Percentiles rank a stretch among this genome's conserved stretches.
Evolutionary conservation across 805 yeast species (phyloP).

Genomic region (Ogataea glucozyma): DNA sequence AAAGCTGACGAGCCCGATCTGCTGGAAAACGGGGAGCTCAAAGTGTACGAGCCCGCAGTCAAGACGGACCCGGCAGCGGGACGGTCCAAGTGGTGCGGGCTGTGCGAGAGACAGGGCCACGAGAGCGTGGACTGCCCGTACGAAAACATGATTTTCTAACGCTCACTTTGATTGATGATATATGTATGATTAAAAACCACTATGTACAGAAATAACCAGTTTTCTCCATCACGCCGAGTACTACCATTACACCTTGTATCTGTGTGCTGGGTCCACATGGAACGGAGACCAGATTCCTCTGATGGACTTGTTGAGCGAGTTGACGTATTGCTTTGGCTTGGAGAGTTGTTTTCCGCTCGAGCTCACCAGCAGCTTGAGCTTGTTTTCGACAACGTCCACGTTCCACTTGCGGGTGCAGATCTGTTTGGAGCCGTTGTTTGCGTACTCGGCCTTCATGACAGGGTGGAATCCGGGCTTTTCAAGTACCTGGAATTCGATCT

Average conservation of each 20-base stretch:
- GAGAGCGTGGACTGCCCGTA: slow-evolving; percentile 86
- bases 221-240: too few species aligned
- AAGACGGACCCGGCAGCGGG: slow-evolving; percentile 71
- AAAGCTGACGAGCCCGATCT: slow-evolving; percentile 1
- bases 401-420: slow-evolving; percentile 79
- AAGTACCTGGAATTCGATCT: slow-evolving; percentile 68
- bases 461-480: slow-evolving; percentile 82
- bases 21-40: slow-evolving; percentile 23
- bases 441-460: slow-evolving; percentile 59
- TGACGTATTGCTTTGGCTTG: slow-evolving; percentile 75
- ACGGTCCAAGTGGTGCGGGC: slow-evolving; percentile 82
- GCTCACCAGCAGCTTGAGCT: slow-evolving; percentile 62
- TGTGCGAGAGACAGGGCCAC: slow-evolving; percentile 91
- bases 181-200: slow-evolving; percentile 6
- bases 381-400: slow-evolving; percentile 59
- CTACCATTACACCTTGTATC: slow-evolving; percentile 45
- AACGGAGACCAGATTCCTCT: slow-evolving; percentile 99
- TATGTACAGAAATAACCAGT: slow-evolving; percentile 13
- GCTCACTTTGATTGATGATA: too few species aligned
- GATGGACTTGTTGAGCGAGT: slow-evolving; percentile 76
- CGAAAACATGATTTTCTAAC: slow-evolving; percentile 45
- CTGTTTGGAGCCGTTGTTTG: slow-evolving; percentile 34
- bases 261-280: slow-evolving; percentile 59
- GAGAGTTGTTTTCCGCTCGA: slow-evolving; percentile 64
- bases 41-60: slow-evolving; percentile 49